phyloP scores from a whole-genome alignment of 2,329 filamentous ascomycete genomes.

The Aureobasidium sp. region DNA sequence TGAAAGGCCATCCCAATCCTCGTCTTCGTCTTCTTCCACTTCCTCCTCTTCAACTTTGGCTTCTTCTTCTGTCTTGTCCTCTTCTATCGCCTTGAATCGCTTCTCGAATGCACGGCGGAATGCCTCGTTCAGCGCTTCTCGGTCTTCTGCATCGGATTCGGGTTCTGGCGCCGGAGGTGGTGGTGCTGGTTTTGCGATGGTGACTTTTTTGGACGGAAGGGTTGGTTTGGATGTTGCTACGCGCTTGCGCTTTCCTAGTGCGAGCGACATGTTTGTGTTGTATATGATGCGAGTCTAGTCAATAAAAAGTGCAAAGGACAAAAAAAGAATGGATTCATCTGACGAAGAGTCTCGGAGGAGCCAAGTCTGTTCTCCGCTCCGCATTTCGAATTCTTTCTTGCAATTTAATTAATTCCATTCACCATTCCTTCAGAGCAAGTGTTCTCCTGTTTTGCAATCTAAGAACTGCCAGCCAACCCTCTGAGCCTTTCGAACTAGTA shows the following conservation, averaged over 20 bases:
- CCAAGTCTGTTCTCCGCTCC: slow-evolving; percentile 8
- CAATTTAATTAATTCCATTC: neutral
- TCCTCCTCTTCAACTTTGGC: slow-evolving; percentile 22
- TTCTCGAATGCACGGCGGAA: slow-evolving; percentile 82
- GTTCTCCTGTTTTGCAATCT: no score
- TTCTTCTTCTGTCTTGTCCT: slow-evolving; percentile 20
- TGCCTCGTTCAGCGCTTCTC: slow-evolving; percentile 50
- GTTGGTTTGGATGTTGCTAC: slow-evolving; percentile 18
- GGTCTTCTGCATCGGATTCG: slow-evolving; percentile 37
- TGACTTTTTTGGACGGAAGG: slow-evolving; percentile 6
- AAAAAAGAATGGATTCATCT: neutral
- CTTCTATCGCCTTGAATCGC: slow-evolving; percentile 64
- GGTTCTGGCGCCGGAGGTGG: slow-evolving; percentile 12
- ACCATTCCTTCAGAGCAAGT: neutral
- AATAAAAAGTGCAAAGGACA: neutral
- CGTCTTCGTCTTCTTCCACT: slow-evolving; percentile 21
- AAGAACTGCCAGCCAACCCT: neutral
- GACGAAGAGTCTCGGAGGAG: slow-evolving; percentile 6
- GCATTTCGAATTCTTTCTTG: neutral
- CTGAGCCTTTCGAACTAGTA: neutral
- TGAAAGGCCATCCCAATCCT: slow-evolving; percentile 11
- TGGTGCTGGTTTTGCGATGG: neutral
- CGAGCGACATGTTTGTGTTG: slow-evolving; percentile 26
- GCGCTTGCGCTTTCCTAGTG: slow-evolving; percentile 39
- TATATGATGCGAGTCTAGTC: neutral